Evolutionary conservation across 2,329 filamentous ascomycete genomes (phyloP).

Genomic region (Daldinia sp.): DNA sequence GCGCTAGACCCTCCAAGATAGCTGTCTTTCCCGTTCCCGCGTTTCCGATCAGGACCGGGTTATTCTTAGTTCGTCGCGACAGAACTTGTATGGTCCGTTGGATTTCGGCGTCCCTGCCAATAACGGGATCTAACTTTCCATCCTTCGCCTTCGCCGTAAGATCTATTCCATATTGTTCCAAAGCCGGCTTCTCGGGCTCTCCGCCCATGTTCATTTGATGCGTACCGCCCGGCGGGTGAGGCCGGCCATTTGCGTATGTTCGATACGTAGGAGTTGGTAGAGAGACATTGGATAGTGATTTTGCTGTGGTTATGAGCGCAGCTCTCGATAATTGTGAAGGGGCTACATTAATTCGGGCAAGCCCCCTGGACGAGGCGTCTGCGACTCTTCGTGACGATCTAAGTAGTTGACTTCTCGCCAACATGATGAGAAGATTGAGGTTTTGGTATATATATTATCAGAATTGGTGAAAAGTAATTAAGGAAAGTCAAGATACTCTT

Average conservation of each 20-base stretch:
- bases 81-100: conserved; percentile 94
- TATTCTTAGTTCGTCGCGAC: conserved; percentile 93
- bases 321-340: conserved; percentile 39
- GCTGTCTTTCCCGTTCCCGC: conserved; percentile 95
- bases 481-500: conserved; percentile 25
- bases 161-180: conserved; percentile 92
- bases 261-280: conserved; percentile 48
- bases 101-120: conserved; percentile 90
- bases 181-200: conserved; percentile 79
- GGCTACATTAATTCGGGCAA: conserved; percentile 37
- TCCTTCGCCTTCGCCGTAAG: conserved; percentile 84
- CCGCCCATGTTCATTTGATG: conserved; percentile 90
- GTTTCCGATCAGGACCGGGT: conserved; percentile 90
- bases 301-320: conserved; percentile 35
- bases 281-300: conserved; percentile 30
- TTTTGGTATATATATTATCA: neutral
- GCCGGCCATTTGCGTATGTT: conserved; percentile 73
- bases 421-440: conserved; percentile 44
- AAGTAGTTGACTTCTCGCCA: conserved; percentile 51
- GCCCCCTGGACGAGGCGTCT: conserved; percentile 39
- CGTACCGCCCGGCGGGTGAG: conserved; percentile 89
- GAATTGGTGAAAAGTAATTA: conserved; percentile 6
- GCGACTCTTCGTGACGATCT: conserved; percentile 48
- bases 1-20: conserved; percentile 87
- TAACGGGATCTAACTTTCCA: conserved; percentile 94